Evolutionary conservation across 106 monocot genomes (phyloP), one percentile per base, ranked within the genome.

Genomic region (Hemerocallis citrina): DNA sequence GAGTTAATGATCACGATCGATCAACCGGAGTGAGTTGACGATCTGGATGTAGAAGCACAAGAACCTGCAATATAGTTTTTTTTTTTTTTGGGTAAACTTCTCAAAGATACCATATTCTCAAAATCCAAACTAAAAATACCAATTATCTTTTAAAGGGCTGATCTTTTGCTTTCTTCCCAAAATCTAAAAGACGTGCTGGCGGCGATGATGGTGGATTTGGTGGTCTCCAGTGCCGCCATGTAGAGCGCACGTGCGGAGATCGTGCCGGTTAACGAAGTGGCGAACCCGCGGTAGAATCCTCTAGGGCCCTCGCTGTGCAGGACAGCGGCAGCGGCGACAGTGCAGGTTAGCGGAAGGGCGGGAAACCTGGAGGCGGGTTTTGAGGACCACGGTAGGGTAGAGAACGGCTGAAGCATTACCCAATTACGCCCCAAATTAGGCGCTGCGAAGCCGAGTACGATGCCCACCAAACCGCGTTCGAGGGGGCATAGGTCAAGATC

Each of bases 391-490:
- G 7, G 85, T 71, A 3, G 93, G 93, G 71, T 93, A 89, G 33
- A 89, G 79, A 19, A 70, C 76, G 8, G 34, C 25, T 35, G 58
- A 34, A 49, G 52, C 52, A 48, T 32, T 34, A 55, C 3, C 73
- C 69, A 10, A 93, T 64, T 1, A 76, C 75, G 22, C 62, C 61
- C 89, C 89, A 93, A 16, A 93, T 85, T 1, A 57, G 3, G 34
- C 89, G 55, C 59, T 89, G 89, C 7, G 85, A 71, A 22, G 80
- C 17, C 24, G 89, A 74, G 62, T 93, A 93, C 3, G 89, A 82
- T 0, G 82, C 85, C 93, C 93, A 93, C 89, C 93, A 93, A 4
- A 93, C 85, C 7, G 85, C 93, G 48, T 85, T 89, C 1, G 89
- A 93, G 0, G 93, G 93, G 0, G 89, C 85, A 51, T 93, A 93